A percentile compares a stretch with the other conserved stretches of the same genome.
Conservation (phyloP, 352 stramenopile species). For the Globisporangium acanthophoron region DNA sequence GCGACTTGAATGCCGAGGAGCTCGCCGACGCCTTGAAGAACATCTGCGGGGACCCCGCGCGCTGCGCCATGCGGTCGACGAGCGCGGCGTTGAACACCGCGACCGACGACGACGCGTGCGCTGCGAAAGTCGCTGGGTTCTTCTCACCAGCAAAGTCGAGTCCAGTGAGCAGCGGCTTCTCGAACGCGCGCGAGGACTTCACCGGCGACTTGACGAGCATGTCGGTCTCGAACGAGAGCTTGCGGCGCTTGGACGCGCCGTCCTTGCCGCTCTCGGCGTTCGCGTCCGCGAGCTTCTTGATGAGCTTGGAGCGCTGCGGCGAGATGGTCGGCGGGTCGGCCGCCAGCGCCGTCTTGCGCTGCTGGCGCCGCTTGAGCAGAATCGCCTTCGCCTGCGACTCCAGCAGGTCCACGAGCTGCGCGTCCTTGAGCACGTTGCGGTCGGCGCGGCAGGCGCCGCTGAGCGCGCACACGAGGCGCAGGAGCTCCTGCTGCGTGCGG, state of each 20-base stretch:
- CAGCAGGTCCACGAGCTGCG: constrained; percentile 54
- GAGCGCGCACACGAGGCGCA: constrained; percentile 47
- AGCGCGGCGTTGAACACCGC: constrained; percentile 11
- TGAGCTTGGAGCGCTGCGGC: constrained; percentile 24
- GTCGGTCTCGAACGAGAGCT: constrained; percentile 27
- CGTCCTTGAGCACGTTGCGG: constrained; percentile 62
- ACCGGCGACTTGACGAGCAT: constrained; percentile 4
- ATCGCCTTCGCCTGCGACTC: constrained; percentile 55
- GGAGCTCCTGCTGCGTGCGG: constrained; percentile 24
- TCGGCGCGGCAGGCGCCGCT: constrained; percentile 54
- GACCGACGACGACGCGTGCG: constrained; percentile 2
- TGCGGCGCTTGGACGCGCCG: constrained; percentile 32
- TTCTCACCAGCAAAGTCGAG: too few relatives aligned
- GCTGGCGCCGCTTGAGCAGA: constrained; percentile 29
- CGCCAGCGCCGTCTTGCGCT: background rate
- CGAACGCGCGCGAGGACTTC: constrained; percentile 9
- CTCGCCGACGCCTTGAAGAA: constrained; percentile 7
- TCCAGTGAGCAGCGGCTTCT: background rate
- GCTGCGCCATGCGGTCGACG: constrained; percentile 7
- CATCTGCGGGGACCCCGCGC: constrained; percentile 5
- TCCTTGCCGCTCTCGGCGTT: constrained; percentile 12
- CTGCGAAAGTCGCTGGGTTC: constrained; percentile 3
- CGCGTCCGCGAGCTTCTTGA: constrained; percentile 24
- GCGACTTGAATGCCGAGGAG: constrained; percentile 23
- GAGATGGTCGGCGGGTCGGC: constrained; percentile 14